Evolutionary conservation across 225 moss, liverwort and hornwort genomes (phyloP).

Genomic region (Straminergon stramineum): DNA sequence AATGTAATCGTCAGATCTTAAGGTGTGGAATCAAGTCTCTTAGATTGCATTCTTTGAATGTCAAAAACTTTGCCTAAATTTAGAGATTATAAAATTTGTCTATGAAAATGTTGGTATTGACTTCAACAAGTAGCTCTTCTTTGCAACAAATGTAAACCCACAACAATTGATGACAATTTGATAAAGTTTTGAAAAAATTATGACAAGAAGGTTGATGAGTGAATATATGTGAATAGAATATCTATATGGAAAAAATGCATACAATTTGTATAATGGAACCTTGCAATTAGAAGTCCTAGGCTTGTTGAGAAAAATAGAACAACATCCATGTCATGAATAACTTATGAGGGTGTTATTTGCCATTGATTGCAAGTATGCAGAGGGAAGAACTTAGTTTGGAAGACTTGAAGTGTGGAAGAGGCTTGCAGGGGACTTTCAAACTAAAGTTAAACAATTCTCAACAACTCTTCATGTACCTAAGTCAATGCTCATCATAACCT

Average conservation of each 20-base stretch:
- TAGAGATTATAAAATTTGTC: not conserved
- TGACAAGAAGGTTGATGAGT: not conserved
- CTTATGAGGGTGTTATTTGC: not conserved
- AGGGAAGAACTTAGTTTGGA: not conserved
- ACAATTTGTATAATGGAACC: not conserved
- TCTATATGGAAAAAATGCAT: not conserved
- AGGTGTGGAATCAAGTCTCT: not conserved
- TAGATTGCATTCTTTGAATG: not conserved
- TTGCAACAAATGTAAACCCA: not conserved
- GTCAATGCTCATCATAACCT: not conserved
- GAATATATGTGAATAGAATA: not conserved
- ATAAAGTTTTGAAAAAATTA: not conserved
- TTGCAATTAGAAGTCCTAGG: not conserved
- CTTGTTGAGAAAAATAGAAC: not conserved
- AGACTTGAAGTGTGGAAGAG: not conserved
- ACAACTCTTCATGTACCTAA: not conserved
- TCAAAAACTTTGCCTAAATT: not conserved
- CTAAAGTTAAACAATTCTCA: not conserved
- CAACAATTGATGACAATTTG: not conserved
- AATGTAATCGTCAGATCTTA: not conserved
- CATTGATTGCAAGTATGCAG: not conserved
- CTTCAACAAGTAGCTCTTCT: accelerated
- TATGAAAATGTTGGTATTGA: not conserved
- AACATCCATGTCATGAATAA: not conserved
- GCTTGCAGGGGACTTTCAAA: accelerated